These are phyloP conservation scores for Candida glucosophila DNA, from an alignment of 1,139 yeast species.

Conservation along the genomic window DNA sequence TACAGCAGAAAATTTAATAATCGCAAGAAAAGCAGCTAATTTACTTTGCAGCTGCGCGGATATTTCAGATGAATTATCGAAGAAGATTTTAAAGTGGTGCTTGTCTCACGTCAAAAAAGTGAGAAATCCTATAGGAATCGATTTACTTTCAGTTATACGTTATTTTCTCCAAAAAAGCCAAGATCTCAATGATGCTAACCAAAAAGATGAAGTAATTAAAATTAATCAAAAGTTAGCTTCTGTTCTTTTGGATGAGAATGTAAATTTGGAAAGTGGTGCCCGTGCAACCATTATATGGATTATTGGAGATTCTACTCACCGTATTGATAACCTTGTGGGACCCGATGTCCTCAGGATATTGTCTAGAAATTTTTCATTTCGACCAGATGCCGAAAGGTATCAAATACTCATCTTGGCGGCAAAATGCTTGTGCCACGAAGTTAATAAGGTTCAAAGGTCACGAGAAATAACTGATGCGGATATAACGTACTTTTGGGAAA, in stretches of 20 bases:
- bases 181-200: constrained; percentile 13
- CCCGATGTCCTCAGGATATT: constrained; percentile 70
- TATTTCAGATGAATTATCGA: constrained; percentile 26
- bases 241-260: constrained; percentile 16
- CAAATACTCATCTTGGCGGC: constrained; percentile 71
- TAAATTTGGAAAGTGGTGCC: constrained; percentile 42
- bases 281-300: constrained; percentile 86
- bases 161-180: constrained; percentile 56
- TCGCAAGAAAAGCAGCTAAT: constrained; percentile 49
- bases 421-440: constrained; percentile 32
- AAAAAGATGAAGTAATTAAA: constrained; percentile 19
- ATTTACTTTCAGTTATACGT: constrained; percentile 61
- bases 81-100: constrained; percentile 34
- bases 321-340: constrained; percentile 40
- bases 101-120: constrained; percentile 21
- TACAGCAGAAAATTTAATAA: constrained; percentile 21
- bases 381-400: constrained; percentile 52
- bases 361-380: constrained; percentile 47
- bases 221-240: constrained; percentile 31
- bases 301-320: constrained; percentile 66
- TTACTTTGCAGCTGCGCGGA: constrained; percentile 49
- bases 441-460: constrained; percentile 35
- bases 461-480: constrained; percentile 19
- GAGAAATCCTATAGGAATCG: constrained; percentile 36
- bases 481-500: constrained; percentile 7